A percentile compares a stretch with the other conserved stretches of the same genome.
phyloP scores from a whole-genome alignment of 106 monocot species.

The Triglochin maritima region DNA sequence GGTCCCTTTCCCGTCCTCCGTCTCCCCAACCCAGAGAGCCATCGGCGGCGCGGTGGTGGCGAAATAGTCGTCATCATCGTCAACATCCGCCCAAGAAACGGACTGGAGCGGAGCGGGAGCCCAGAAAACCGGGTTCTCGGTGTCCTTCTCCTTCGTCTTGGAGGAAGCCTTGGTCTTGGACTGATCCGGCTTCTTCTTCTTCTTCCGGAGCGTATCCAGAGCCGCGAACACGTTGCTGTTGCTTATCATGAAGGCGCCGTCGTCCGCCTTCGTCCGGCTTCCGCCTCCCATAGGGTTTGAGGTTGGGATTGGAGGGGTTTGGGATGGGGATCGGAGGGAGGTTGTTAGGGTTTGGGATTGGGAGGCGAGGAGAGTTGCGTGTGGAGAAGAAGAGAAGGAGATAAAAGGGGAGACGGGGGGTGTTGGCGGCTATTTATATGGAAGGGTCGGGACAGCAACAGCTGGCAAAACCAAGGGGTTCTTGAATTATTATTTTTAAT shows the following conservation, averaged over 20 bases:
- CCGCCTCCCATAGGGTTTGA: not conserved
- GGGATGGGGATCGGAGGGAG: not conserved
- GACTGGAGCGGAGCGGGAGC: slow-evolving; percentile 1
- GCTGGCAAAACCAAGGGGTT: too few species aligned
- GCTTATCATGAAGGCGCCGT: not conserved
- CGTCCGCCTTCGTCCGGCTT: not conserved
- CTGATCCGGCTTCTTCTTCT: slow-evolving; percentile 12
- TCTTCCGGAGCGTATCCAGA: slow-evolving; percentile 5
- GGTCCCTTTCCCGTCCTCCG: not conserved
- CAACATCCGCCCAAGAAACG: slow-evolving; percentile 13
- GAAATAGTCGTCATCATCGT: slow-evolving; percentile 19
- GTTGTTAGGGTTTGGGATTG: not conserved
- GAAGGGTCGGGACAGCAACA: too few species aligned
- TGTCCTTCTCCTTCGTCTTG: slow-evolving; percentile 4
- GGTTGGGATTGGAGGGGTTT: not conserved
- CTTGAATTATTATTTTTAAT: too few species aligned
- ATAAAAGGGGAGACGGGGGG: too few species aligned
- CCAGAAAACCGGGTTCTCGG: slow-evolving; percentile 4
- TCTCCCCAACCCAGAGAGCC: slow-evolving; percentile 3
- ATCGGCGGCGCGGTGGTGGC: slow-evolving; percentile 12
- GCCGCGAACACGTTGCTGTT: slow-evolving; percentile 14
- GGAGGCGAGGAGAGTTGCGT: not conserved
- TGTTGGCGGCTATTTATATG: too few species aligned
- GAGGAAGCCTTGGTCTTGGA: slow-evolving; percentile 5
- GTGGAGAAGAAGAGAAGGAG: not conserved